These are phyloP conservation scores for Penicillium sp. DNA, from an alignment of 2,329 filamentous ascomycete genomes.

Conservation along the genomic window DNA sequence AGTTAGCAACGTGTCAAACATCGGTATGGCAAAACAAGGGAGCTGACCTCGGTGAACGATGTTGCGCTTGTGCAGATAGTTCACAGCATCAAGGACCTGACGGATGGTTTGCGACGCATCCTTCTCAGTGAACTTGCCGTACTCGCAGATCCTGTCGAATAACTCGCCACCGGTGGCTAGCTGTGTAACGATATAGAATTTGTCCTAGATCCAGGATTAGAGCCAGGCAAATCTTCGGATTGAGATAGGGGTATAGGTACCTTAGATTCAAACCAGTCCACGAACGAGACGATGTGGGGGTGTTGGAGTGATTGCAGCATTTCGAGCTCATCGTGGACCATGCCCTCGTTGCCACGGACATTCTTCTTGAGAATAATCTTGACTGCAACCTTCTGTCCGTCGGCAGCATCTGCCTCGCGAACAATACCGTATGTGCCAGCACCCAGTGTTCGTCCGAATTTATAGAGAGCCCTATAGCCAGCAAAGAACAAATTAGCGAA, in stretches of 20 bases:
- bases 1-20: constrained; percentile 5
- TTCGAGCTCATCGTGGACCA: constrained; percentile 96
- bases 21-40: neutral
- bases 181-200: constrained; percentile 99
- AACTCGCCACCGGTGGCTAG: constrained; percentile 93
- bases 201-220: constrained; percentile 63
- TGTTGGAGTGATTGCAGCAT: constrained; percentile 91
- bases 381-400: constrained; percentile 78
- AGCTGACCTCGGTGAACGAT: constrained; percentile 86
- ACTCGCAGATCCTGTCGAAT: constrained; percentile 97
- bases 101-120: constrained; percentile 94
- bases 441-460: constrained; percentile 88
- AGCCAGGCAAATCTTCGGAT: neutral
- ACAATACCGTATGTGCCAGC: constrained; percentile 98
- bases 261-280: constrained; percentile 98
- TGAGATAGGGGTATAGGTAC: constrained; percentile 51
- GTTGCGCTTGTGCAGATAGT: constrained; percentile 91
- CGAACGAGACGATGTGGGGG: constrained; percentile 93
- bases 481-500: constrained; percentile 6
- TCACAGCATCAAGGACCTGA: constrained; percentile 87
- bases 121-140: constrained; percentile 97
- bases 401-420: constrained; percentile 82
- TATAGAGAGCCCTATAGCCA: constrained; percentile 70
- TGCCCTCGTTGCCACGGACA: constrained; percentile 95
- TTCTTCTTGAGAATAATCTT: constrained; percentile 99